Percentiles rank a stretch among this genome's conserved stretches.
Evolutionary conservation across 352 stramenopile genomes (phyloP).

Genomic region (Phytophthora foliorum): DNA sequence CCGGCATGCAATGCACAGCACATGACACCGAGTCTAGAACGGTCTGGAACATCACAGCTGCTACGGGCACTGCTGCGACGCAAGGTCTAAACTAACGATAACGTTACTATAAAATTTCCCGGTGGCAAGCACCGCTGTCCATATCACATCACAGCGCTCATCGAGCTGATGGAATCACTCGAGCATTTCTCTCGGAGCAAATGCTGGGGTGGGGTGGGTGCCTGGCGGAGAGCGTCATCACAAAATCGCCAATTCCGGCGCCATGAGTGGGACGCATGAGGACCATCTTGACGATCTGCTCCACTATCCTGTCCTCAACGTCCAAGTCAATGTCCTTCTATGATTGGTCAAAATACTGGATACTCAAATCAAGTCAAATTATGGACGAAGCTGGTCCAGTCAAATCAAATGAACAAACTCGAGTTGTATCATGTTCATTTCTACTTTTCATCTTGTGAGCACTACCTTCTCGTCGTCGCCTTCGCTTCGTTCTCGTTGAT

Average conservation of each 20-base stretch:
- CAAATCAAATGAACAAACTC: constrained; percentile 4
- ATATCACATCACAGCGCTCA: too few relatives aligned
- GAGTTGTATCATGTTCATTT: constrained; percentile 11
- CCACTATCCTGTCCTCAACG: too few relatives aligned
- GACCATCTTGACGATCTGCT: neutral
- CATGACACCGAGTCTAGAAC: too few relatives aligned
- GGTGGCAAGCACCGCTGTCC: too few relatives aligned
- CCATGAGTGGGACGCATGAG: neutral
- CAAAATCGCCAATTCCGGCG: constrained; percentile 9
- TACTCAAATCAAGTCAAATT: constrained; percentile 17
- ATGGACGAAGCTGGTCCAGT: constrained; percentile 26
- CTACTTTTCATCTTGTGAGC: constrained; percentile 13
- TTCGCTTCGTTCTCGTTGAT: constrained; percentile 57
- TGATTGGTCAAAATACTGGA: constrained; percentile 17
- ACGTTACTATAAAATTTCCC: too few relatives aligned
- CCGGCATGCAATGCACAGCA: too few relatives aligned
- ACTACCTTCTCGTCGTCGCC: neutral
- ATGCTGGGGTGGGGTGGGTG: constrained; percentile 2
- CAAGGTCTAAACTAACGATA: too few relatives aligned
- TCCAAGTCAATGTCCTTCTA: neutral
- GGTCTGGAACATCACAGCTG: too few relatives aligned
- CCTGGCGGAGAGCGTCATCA: neutral
- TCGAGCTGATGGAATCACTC: too few relatives aligned
- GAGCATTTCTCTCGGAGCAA: too few relatives aligned
- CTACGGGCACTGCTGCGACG: too few relatives aligned